phyloP scores from a whole-genome alignment of 805 yeast genomes.

The Saccharomyces mikatae region DNA sequence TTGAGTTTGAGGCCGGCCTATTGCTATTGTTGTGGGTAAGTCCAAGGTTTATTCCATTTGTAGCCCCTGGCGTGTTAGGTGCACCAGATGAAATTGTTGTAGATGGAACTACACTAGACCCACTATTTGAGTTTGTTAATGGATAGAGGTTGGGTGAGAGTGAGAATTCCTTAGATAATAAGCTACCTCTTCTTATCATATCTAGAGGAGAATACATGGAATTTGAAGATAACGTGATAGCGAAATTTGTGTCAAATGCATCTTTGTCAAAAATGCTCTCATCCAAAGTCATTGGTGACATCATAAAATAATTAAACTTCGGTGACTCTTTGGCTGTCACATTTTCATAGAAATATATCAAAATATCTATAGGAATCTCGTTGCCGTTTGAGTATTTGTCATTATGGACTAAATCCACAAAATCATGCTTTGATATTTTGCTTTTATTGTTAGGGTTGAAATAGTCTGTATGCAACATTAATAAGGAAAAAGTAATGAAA shows the following conservation, averaged over 20 bases:
- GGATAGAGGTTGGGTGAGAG: neutral
- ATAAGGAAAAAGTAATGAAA: constrained; percentile 52
- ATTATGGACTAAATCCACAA: constrained; percentile 39
- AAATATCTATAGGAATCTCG: constrained; percentile 34
- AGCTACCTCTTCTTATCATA: constrained; percentile 5
- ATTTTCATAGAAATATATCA: constrained; percentile 59
- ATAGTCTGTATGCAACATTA: constrained; percentile 67
- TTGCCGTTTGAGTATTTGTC: constrained; percentile 26
- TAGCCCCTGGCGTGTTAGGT: neutral
- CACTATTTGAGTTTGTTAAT: neutral
- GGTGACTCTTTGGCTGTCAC: constrained; percentile 51
- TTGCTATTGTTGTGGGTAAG: neutral
- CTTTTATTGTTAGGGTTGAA: constrained; percentile 59
- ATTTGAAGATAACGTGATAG: neutral
- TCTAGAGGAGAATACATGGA: constrained; percentile 19
- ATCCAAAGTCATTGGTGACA: constrained; percentile 1
- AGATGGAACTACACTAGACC: neutral
- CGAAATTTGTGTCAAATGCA: neutral
- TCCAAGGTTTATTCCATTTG: neutral
- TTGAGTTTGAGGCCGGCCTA: constrained; percentile 19
- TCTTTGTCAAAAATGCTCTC: neutral
- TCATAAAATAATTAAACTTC: constrained; percentile 14
- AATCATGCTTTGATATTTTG: constrained; percentile 61
- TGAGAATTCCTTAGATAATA: neutral
- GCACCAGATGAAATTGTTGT: neutral